A percentile compares a stretch with the other conserved stretches of the same genome.
phyloP scores from a whole-genome alignment of 768 basidiomycete species.

The Ramaria rubella region DNA sequence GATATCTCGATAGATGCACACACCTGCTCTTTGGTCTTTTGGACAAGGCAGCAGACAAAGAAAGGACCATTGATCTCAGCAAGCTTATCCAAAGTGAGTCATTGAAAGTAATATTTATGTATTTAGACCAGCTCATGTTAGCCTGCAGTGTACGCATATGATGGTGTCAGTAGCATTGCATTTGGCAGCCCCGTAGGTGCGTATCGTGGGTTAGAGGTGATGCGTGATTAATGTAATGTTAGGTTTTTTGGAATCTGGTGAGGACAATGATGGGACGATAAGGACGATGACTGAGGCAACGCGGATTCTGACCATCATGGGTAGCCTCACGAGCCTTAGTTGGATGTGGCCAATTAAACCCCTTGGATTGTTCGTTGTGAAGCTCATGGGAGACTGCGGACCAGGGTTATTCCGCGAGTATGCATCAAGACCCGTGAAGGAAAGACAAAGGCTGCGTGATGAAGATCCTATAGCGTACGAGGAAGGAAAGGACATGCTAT shows the following conservation, averaged over 20 bases:
- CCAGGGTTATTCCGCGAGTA: neutral
- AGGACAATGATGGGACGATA: neutral
- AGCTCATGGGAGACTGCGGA: neutral
- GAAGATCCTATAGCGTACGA: slow-evolving; percentile 2
- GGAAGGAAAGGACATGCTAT: slow-evolving; percentile 7
- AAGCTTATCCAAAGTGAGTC: neutral
- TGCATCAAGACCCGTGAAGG: neutral
- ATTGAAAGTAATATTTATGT: neutral
- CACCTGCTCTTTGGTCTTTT: neutral
- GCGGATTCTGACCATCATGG: neutral
- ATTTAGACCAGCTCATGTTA: neutral
- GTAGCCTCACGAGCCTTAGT: neutral
- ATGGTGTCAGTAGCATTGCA: neutral
- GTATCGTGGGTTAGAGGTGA: neutral
- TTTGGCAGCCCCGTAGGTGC: slow-evolving; percentile 4
- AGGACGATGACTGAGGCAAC: neutral
- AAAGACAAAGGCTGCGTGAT: neutral
- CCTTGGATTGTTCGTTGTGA: neutral
- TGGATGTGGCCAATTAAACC: neutral
- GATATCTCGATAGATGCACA: slow-evolving; percentile 1
- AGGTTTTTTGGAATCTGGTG: neutral
- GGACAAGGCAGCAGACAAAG: neutral
- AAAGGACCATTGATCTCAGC: neutral
- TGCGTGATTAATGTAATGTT: too few relatives aligned
- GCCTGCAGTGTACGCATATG: slow-evolving; percentile 1